Conservation (phyloP, 257 asterid genomes). For the Solanum chiquidenum region DNA sequence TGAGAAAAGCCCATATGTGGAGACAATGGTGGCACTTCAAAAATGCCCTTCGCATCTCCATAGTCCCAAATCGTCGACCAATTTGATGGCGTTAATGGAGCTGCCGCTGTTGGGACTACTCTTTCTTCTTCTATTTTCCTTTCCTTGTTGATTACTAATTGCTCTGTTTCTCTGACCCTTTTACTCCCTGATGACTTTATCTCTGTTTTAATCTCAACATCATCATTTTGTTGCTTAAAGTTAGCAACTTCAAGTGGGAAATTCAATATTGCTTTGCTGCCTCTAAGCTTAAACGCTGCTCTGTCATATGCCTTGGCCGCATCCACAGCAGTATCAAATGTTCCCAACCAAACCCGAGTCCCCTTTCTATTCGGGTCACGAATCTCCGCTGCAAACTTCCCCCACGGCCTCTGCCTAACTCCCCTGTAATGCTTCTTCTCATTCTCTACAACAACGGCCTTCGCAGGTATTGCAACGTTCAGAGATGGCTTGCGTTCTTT, state of each 20-base stretch:
- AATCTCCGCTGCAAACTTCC: conserved; percentile 67
- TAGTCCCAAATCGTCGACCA: conserved; percentile 80
- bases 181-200: conserved; percentile 14
- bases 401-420: conserved; percentile 66
- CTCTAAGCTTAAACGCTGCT: conserved; percentile 67
- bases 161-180: conserved; percentile 32
- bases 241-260: conserved; percentile 71
- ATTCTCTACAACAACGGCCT: background rate
- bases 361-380: conserved; percentile 68
- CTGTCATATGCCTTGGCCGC: conserved; percentile 68
- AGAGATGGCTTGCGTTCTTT: conserved; percentile 46
- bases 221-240: conserved; percentile 1
- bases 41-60: conserved; percentile 65
- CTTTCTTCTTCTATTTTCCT: conserved; percentile 30
- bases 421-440: conserved; percentile 45
- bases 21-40: conserved; percentile 62
- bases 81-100: conserved; percentile 68
- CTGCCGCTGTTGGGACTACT: background rate
- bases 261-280: conserved; percentile 56
- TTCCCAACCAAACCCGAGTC: conserved; percentile 66
- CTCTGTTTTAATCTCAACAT: background rate
- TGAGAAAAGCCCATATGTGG: conserved; percentile 24
- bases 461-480: conserved; percentile 48
- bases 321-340: conserved; percentile 58
- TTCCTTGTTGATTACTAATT: conserved; percentile 21